Conservation (phyloP, 2,329 filamentous ascomycete genomes). For the Ophiostoma pallidulum region DNA sequence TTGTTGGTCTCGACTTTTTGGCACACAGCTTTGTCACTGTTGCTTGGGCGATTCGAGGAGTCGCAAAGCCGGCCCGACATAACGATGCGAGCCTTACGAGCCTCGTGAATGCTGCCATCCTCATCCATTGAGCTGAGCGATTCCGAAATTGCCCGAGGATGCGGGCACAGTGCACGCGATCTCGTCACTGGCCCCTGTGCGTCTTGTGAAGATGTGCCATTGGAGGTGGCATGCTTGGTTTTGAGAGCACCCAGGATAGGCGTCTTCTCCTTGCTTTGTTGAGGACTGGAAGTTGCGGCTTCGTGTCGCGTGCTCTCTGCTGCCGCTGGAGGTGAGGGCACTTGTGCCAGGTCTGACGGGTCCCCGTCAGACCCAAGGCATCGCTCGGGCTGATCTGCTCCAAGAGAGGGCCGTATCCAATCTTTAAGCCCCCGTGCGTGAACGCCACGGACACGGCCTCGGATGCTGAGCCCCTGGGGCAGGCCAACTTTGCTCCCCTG, state of each 20-base stretch:
- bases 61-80: neutral
- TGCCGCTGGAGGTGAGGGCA: no score
- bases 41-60: neutral
- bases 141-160: neutral
- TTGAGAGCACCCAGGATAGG: neutral
- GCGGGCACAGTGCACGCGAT: no score
- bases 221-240: neutral
- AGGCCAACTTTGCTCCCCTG: neutral
- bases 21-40: neutral
- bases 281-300: neutral
- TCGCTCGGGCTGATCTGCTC: neutral
- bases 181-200: neutral
- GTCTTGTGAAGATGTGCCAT: neutral
- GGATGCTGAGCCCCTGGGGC: neutral
- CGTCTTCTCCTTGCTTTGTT: neutral
- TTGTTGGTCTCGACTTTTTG: neutral
- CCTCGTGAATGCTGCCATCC: conserved; percentile 20
- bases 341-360: no score
- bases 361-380: neutral
- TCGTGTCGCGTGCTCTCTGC: no score
- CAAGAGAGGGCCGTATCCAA: conserved; percentile 2
- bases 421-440: neutral
- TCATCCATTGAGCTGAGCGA: conserved; percentile 15
- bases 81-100: conserved; percentile 15
- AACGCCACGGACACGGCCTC: neutral